phyloP scores from a whole-genome alignment of 192 early-diverging fungal genomes.

The Gonapodya sp. region DNA sequence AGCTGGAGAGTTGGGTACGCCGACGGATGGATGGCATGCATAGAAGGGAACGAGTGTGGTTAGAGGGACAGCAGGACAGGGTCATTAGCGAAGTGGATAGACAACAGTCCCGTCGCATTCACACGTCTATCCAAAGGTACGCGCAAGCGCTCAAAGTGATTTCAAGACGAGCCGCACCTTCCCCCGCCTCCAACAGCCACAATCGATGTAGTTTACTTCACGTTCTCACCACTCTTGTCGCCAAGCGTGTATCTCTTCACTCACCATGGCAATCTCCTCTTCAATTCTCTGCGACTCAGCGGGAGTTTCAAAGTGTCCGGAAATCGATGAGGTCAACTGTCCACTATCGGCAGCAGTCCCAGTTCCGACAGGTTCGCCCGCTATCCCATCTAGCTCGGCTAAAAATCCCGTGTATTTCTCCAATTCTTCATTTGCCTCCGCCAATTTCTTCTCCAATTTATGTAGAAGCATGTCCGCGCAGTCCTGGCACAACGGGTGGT shows the following conservation, averaged over 20 bases:
- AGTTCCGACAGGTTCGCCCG: neutral
- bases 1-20: neutral
- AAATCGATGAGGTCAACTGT: neutral
- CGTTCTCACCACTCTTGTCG: no score
- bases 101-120: no score
- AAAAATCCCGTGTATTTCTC: conserved; percentile 69
- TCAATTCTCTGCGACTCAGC: neutral
- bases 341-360: neutral
- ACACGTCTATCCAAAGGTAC: no score
- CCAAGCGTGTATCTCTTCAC: no score
- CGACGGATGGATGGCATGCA: neutral
- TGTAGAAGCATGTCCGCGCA: conserved; percentile 74
- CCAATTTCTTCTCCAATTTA: conserved; percentile 55
- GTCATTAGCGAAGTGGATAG: neutral
- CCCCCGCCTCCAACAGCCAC: no score
- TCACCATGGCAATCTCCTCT: neutral
- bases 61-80: neutral
- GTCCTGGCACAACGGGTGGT: conserved; percentile 83
- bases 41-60: neutral
- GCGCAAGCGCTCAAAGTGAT: no score
- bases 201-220: no score
- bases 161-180: no score
- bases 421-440: conserved; percentile 58
- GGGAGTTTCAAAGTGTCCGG: neutral
- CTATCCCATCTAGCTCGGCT: conserved; percentile 12